Percentiles rank a stretch among this genome's conserved stretches.
These are phyloP conservation scores for Aureobasidium sp. DNA, from an alignment of 2,329 filamentous ascomycete genomes.

Conservation along the genomic window DNA sequence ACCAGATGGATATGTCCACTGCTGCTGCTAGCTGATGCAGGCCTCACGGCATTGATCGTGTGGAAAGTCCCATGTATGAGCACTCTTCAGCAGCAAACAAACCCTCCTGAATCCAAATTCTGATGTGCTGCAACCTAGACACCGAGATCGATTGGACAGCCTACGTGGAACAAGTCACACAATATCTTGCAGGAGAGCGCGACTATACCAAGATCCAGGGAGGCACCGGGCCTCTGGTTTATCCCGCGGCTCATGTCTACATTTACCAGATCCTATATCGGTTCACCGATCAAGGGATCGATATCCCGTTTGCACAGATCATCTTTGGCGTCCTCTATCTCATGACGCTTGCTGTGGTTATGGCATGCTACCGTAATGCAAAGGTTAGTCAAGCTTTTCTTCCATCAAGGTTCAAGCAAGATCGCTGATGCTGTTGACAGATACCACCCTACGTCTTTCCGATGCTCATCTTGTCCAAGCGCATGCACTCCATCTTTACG, in stretches of 20 bases:
- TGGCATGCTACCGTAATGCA: slow-evolving; percentile 72
- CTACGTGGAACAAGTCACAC: slow-evolving; percentile 88
- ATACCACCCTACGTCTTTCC: slow-evolving; percentile 84
- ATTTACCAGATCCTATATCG: slow-evolving; percentile 75
- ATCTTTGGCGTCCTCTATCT: slow-evolving; percentile 79
- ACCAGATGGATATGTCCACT: slow-evolving; percentile 58
- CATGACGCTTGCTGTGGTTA: slow-evolving; percentile 64
- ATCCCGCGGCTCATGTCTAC: slow-evolving; percentile 90
- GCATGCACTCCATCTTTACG: slow-evolving; percentile 88
- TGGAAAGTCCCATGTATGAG: slow-evolving; percentile 70
- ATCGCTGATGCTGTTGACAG: slow-evolving; percentile 31
- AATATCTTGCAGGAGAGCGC: slow-evolving; percentile 75
- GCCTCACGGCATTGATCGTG: slow-evolving; percentile 67
- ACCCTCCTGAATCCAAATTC: neutral
- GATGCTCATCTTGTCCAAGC: slow-evolving; percentile 79
- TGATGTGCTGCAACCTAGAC: slow-evolving; percentile 46
- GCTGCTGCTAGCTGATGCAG: slow-evolving; percentile 62
- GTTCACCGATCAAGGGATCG: slow-evolving; percentile 65
- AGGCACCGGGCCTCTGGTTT: slow-evolving; percentile 86
- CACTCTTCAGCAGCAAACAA: neutral
- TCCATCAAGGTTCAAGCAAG: neutral
- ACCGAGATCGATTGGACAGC: slow-evolving; percentile 97
- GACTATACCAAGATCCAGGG: slow-evolving; percentile 83
- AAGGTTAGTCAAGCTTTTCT: neutral
- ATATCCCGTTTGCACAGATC: slow-evolving; percentile 76